Percentiles rank a stretch among this genome's conserved stretches.
Evolutionary conservation across 176 grass and related monocot genomes (phyloP).

Genomic region (Otatea glauca): DNA sequence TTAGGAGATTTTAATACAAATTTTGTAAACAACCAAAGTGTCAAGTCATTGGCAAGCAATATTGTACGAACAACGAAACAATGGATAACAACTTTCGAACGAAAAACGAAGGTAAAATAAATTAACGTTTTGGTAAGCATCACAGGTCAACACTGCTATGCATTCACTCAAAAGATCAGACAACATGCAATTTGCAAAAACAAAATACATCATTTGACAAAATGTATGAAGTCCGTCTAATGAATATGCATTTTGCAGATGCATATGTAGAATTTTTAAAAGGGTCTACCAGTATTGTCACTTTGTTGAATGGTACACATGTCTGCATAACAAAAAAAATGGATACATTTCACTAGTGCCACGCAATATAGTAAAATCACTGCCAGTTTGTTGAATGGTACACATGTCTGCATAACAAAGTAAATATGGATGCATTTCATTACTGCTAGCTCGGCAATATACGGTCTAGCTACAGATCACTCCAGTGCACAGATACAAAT

Average conservation of each 20-base stretch:
- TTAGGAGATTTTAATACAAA: not conserved
- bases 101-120: not conserved
- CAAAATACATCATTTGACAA: not conserved
- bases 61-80: not conserved
- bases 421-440: not conserved
- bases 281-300: not conserved
- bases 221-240: not conserved
- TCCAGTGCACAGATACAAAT: not conserved
- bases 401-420: not conserved
- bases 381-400: not conserved
- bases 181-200: not conserved
- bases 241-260: not conserved
- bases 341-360: not conserved
- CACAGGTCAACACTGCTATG: not conserved
- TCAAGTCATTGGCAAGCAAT: not conserved
- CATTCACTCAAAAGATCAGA: not conserved
- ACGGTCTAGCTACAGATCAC: not conserved
- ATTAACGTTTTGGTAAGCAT: not conserved
- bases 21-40: not conserved
- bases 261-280: not conserved
- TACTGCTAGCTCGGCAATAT: not conserved
- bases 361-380: not conserved
- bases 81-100: constrained; percentile 5
- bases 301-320: not conserved
- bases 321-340: not conserved